Evolutionary conservation across 148 eudicot species (phyloP).

Genomic region (Spergularia marina): DNA sequence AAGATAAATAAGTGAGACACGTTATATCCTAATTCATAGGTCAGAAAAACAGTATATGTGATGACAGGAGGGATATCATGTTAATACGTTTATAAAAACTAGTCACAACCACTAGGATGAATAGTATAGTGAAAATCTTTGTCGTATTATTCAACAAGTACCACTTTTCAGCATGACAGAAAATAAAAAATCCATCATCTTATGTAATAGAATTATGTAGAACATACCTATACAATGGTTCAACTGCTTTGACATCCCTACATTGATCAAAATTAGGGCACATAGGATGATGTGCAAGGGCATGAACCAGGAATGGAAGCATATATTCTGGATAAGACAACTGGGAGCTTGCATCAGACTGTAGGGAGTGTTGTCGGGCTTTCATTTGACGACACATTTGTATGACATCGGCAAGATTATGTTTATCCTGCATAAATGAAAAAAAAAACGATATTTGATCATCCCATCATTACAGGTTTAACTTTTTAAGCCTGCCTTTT

Average conservation of each 20-base stretch:
- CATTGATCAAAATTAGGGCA: constrained; percentile 74
- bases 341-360: constrained; percentile 52
- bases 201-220: not conserved
- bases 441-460: constrained; percentile 13
- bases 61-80: not conserved
- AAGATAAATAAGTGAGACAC: not conserved
- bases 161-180: constrained; percentile 2
- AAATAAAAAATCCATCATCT: not conserved
- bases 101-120: not conserved
- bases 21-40: too few species aligned
- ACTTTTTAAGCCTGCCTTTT: not conserved
- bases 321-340: constrained; percentile 69
- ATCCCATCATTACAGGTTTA: not conserved
- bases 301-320: constrained; percentile 79
- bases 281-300: constrained; percentile 79
- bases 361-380: constrained; percentile 62
- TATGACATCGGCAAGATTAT: constrained; percentile 62
- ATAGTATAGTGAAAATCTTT: not conserved
- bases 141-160: not conserved
- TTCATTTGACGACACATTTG: constrained; percentile 78
- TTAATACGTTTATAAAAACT: not conserved
- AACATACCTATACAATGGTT: constrained; percentile 76
- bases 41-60: not conserved
- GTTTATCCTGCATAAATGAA: constrained; percentile 59
- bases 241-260: constrained; percentile 75